Evolutionary conservation across 805 yeast species (phyloP).

Genomic region (Cyberlindnera maritima): DNA sequence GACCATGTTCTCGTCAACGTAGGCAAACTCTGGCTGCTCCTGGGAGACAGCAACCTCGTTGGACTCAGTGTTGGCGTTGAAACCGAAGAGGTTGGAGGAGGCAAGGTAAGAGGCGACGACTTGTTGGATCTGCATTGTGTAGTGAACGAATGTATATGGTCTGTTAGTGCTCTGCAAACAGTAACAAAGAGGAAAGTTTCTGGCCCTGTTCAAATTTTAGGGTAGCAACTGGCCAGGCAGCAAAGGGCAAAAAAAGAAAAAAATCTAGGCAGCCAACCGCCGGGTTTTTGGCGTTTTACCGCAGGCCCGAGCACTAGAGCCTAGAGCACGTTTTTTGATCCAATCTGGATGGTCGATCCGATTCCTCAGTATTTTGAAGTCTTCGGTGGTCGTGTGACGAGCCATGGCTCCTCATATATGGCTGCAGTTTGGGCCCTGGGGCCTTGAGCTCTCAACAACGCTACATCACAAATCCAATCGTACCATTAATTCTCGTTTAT

Average conservation of each 20-base stretch:
- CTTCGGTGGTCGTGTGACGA: neutral
- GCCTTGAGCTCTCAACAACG: too few species aligned
- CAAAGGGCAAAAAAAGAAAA: constrained; percentile 2
- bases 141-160: neutral
- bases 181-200: neutral
- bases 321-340: neutral
- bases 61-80: constrained; percentile 10
- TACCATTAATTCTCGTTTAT: neutral
- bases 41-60: constrained; percentile 5
- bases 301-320: neutral
- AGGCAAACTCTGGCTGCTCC: constrained; percentile 20
- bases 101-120: constrained; percentile 29
- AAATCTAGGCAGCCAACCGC: constrained; percentile 1
- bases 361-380: too few species aligned
- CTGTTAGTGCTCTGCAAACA: neutral
- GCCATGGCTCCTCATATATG: too few species aligned
- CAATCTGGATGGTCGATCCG: too few species aligned
- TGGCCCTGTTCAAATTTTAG: constrained; percentile 1
- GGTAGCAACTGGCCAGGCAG: neutral
- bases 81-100: constrained; percentile 22
- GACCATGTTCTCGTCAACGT: constrained; percentile 15
- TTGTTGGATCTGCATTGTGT: constrained; percentile 30
- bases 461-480: neutral
- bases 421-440: too few species aligned
- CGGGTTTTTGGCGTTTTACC: neutral